Evolutionary conservation across 306 rosid species (phyloP).

Genomic region (Ormosia emarginata): DNA sequence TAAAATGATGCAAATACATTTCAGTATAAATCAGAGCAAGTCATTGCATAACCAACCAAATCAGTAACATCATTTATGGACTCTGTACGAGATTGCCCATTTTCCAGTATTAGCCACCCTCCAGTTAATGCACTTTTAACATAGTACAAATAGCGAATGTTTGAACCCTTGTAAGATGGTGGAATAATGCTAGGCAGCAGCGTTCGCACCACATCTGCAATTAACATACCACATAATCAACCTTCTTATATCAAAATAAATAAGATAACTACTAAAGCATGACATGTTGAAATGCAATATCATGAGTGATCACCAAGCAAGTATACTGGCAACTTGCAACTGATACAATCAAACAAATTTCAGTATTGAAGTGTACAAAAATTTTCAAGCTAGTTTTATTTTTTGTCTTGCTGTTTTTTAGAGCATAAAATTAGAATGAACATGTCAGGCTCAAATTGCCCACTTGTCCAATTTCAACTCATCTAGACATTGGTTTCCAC

Average conservation of each 20-base stretch:
- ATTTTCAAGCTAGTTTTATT: not conserved
- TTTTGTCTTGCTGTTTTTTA: not conserved
- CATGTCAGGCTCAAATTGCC: not conserved
- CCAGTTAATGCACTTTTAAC: constrained; percentile 67
- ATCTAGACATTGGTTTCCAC: not conserved
- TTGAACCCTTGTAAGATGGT: constrained; percentile 94
- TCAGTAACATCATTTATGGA: constrained; percentile 52
- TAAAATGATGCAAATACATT: not conserved
- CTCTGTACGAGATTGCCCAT: constrained; percentile 72
- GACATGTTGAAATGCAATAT: not conserved
- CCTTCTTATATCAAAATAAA: not conserved
- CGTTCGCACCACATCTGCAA: constrained; percentile 70
- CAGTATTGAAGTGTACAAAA: not conserved
- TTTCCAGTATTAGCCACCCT: constrained; percentile 78
- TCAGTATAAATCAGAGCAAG: constrained; percentile 27
- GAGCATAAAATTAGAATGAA: not conserved
- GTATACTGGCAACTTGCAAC: not conserved
- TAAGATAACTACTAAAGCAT: not conserved
- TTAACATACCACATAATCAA: constrained; percentile 12
- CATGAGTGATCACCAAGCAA: not conserved
- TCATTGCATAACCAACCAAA: constrained; percentile 64
- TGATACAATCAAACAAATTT: not conserved
- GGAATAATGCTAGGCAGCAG: constrained; percentile 69
- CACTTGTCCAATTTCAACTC: not conserved
- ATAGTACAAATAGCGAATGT: constrained; percentile 84